Evolutionary conservation across 208 protist genomes (phyloP).

Genomic region (Herpetomonas tarakana): DNA sequence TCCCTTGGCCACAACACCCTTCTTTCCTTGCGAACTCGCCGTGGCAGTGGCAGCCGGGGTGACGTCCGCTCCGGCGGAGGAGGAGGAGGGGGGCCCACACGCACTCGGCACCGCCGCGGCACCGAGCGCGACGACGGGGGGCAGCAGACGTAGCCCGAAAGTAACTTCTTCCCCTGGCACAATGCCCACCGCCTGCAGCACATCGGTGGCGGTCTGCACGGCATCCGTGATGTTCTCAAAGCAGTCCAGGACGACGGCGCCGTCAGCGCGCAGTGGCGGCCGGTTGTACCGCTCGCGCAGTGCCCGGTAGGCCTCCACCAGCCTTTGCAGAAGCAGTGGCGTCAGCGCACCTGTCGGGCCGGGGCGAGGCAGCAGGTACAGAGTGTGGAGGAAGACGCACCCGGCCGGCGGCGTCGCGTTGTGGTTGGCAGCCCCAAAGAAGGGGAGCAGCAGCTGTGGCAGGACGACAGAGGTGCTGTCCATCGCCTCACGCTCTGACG

Average conservation of each 20-base stretch:
- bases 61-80: background rate
- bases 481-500: too few relatives aligned
- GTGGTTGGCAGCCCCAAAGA: constrained; percentile 22
- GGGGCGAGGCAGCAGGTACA: constrained; percentile 6
- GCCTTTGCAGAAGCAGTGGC: background rate
- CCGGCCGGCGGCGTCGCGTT: constrained; percentile 12
- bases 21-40: constrained; percentile 7
- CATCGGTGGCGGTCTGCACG: constrained; percentile 28
- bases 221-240: constrained; percentile 47
- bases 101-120: background rate
- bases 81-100: background rate
- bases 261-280: constrained; percentile 15
- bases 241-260: constrained; percentile 31
- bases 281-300: constrained; percentile 15
- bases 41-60: background rate
- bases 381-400: constrained; percentile 13
- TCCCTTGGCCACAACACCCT: constrained; percentile 1
- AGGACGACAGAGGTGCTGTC: too few relatives aligned
- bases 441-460: constrained; percentile 33
- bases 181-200: constrained; percentile 30
- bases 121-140: constrained; percentile 7
- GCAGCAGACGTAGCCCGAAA: constrained; percentile 38
- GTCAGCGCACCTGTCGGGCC: background rate
- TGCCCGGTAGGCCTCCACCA: constrained; percentile 9
- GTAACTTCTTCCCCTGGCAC: constrained; percentile 25